These are phyloP conservation scores for Xylaria sp. DNA, from an alignment of 2,329 filamentous ascomycete species.

Conservation along the genomic window DNA sequence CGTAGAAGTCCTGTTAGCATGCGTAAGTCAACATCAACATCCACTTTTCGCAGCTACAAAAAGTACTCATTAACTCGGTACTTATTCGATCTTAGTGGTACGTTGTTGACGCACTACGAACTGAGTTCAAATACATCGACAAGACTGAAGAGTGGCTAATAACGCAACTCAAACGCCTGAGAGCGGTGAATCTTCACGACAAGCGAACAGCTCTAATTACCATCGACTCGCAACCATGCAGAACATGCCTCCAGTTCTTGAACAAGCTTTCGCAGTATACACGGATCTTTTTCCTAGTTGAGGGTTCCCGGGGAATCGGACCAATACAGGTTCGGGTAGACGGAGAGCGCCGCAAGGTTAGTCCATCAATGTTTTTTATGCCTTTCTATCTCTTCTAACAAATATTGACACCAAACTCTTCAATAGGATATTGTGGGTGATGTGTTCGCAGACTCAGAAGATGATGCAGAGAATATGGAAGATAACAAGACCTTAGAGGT, in stretches of 20 bases:
- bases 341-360: constrained; percentile 9
- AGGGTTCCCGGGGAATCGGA: constrained; percentile 34
- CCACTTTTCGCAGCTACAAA: background rate
- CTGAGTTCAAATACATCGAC: background rate
- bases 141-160: constrained; percentile 26
- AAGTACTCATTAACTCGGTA: background rate
- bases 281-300: constrained; percentile 32
- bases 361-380: background rate
- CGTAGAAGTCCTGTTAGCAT: constrained; percentile 41
- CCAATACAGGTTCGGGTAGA: constrained; percentile 37
- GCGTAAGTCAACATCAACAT: constrained; percentile 34
- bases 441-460: constrained; percentile 35
- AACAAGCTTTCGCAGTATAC: constrained; percentile 38
- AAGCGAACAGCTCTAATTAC: constrained; percentile 34
- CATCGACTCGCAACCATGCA: constrained; percentile 42
- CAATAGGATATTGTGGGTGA: constrained; percentile 34
- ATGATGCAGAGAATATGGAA: background rate
- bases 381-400: no score
- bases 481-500: background rate
- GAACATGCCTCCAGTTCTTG: constrained; percentile 39
- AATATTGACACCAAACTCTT: no score
- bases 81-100: constrained; percentile 14
- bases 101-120: background rate
- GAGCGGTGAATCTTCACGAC: constrained; percentile 17
- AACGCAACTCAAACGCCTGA: constrained; percentile 29